Evolutionary conservation across 768 basidiomycete genomes (phyloP).

Genomic region (Leccinum variicolor): DNA sequence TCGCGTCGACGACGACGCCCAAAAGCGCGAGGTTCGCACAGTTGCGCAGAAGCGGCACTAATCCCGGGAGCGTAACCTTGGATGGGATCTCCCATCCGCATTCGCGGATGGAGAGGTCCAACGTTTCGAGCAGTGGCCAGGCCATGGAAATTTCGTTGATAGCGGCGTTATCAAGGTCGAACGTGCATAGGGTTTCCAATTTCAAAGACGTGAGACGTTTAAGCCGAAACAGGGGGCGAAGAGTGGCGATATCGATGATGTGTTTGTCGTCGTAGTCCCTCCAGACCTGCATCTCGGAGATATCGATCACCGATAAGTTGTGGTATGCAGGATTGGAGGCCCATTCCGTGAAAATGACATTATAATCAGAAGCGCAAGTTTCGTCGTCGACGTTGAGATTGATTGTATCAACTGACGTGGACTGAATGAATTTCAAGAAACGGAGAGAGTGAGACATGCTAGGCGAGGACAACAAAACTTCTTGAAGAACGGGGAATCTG

Average conservation of each 20-base stretch:
- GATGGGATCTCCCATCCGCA: constrained; percentile 31
- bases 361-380: constrained; percentile 25
- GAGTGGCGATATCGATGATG: constrained; percentile 22
- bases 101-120: constrained; percentile 28
- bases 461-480: constrained; percentile 21
- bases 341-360: constrained; percentile 22
- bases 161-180: constrained; percentile 20
- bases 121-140: constrained; percentile 26
- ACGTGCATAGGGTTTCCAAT: constrained; percentile 29
- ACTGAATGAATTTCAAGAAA: constrained; percentile 27
- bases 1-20: constrained; percentile 30
- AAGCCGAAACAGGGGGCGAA: constrained; percentile 26
- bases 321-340: constrained; percentile 20
- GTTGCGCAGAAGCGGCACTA: constrained; percentile 19
- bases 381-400: constrained; percentile 32
- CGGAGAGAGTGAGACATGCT: constrained; percentile 21
- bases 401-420: constrained; percentile 28
- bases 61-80: constrained; percentile 23
- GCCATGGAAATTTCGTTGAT: constrained; percentile 25
- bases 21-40: constrained; percentile 25
- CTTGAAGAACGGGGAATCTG: constrained; percentile 21
- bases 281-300: constrained; percentile 30
- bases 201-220: constrained; percentile 21
- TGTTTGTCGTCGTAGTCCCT: constrained; percentile 30
- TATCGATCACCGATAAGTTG: constrained; percentile 25